Evolutionary conservation across 768 basidiomycete genomes (phyloP), one percentile per base, ranked within the genome.

Genomic region (Leucogyrophana mollusca): DNA sequence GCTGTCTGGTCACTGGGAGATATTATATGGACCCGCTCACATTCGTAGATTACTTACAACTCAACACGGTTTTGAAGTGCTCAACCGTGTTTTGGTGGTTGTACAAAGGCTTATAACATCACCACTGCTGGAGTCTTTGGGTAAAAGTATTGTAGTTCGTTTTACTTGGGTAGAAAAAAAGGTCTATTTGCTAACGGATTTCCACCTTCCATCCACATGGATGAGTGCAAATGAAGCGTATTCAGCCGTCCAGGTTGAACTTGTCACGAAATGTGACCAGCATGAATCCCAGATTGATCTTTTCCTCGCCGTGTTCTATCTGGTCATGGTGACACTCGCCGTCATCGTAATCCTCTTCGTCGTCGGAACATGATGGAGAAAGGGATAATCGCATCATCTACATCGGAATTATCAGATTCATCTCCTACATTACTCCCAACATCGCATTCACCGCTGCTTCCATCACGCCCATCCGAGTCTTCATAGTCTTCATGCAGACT

Each of bases 51-150:
- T 39, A 34, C 46, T 46, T 43, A 39, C 45, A 47, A 54, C 55
- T 56, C 53, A 30, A 40, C 6, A 7, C 60, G 65, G 66, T 58
- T 68, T 68, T 67, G 69, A 73, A 76, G 73, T 70, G 73, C 72
- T 75, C 71, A 57, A 59, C 65, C 67, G 57, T 40, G 53, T 23
- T 35, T 54, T 37, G 49, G 43, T 42, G 24, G 32, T 30, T 37
- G 34, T 48, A 40, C 25, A 3, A 39, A 13, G 36, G 34, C 20
- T 8, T 30, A n/a, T 27, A 18, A 47, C 36, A 22, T 25, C 46
- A 23, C 30, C 17, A 13, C 36, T 43, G n/a, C n/a, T n/a, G n/a
- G n/a, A n/a, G n/a, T n/a, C 45, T 25, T 43, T 37, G 32, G 43
- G 38, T 30, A 66, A 66, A 66, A 64, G 64, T 63, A 63, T 61